Percentiles rank a stretch among this genome's conserved stretches.
These are phyloP conservation scores for Porpolomopsis calyptriformis DNA, from an alignment of 768 basidiomycete genomes.

Conservation along the genomic window DNA sequence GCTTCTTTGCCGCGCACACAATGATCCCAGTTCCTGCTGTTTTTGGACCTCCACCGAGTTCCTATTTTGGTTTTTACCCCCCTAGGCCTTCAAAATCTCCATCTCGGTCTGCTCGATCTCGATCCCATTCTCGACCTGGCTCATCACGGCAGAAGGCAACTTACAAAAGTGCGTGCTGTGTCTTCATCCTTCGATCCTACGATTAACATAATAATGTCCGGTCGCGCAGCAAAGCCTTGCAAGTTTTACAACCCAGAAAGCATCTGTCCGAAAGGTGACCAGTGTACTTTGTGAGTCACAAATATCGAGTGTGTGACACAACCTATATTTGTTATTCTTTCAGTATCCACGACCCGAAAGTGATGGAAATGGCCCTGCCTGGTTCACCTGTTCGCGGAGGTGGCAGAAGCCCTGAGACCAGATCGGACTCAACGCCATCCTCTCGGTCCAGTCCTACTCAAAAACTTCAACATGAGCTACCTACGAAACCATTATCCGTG, in stretches of 20 bases:
- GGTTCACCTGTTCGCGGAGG: neutral
- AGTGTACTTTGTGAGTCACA: slow-evolving; percentile 48
- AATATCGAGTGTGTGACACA: neutral
- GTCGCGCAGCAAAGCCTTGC: slow-evolving; percentile 47
- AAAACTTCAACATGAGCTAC: slow-evolving; percentile 10
- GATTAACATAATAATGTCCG: neutral
- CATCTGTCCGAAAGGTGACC: slow-evolving; percentile 41
- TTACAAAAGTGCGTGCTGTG: slow-evolving; percentile 5
- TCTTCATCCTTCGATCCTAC: neutral
- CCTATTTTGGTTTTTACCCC: neutral
- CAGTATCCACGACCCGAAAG: slow-evolving; percentile 35
- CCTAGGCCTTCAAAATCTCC: neutral
- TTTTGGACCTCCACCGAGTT: neutral
- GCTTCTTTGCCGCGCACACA: too few species aligned
- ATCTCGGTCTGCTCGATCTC: slow-evolving; percentile 1
- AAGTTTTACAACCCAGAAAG: slow-evolving; percentile 39
- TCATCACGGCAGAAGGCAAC: neutral
- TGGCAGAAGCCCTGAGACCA: neutral
- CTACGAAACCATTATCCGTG: slow-evolving; percentile 13
- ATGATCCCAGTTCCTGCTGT: too few species aligned
- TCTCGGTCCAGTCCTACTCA: neutral
- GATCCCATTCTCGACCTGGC: neutral
- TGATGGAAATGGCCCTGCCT: neutral
- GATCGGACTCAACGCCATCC: neutral
- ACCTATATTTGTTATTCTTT: slow-evolving; percentile 3